Evolutionary conservation across 108 stramenopile genomes (phyloP).

Genomic region (Nitzschia putrida): DNA sequence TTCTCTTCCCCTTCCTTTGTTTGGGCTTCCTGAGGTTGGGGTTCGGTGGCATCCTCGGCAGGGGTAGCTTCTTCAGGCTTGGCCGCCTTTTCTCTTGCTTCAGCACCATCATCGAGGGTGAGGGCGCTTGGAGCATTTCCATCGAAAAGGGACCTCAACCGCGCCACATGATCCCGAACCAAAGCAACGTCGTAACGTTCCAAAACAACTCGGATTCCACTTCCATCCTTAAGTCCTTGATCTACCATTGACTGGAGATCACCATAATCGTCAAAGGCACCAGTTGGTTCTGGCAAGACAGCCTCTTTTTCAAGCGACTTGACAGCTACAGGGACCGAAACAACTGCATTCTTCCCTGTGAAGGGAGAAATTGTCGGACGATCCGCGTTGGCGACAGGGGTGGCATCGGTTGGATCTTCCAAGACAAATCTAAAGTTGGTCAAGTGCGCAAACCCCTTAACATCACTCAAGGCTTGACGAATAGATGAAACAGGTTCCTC

Average conservation of each 20-base stretch:
- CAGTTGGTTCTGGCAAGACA: constrained; percentile 10
- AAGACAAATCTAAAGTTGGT: constrained; percentile 77
- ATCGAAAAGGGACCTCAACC: constrained; percentile 61
- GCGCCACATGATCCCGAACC: constrained; percentile 64
- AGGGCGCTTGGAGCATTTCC: constrained; percentile 69
- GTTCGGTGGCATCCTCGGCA: constrained; percentile 7
- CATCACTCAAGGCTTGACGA: constrained; percentile 66
- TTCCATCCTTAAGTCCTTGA: constrained; percentile 45
- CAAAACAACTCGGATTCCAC: constrained; percentile 72
- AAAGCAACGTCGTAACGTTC: constrained; percentile 70
- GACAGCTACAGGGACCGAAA: constrained; percentile 54
- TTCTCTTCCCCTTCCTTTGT: constrained; percentile 10
- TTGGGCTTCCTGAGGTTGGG: constrained; percentile 10
- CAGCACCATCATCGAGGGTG: constrained; percentile 33
- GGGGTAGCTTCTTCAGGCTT: constrained; percentile 7
- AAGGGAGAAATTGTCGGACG: constrained; percentile 47
- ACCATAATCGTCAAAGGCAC: constrained; percentile 72
- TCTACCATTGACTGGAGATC: constrained; percentile 58
- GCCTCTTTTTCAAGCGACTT: constrained; percentile 41
- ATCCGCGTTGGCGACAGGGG: constrained; percentile 5
- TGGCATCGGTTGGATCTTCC: constrained; percentile 25
- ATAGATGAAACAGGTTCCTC: constrained; percentile 78
- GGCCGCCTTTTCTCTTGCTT: constrained; percentile 15
- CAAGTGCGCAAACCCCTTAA: constrained; percentile 70
- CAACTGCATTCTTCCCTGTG: constrained; percentile 64